phyloP scores from a whole-genome alignment of 441 rosid genomes.

The Hura crepitans region DNA sequence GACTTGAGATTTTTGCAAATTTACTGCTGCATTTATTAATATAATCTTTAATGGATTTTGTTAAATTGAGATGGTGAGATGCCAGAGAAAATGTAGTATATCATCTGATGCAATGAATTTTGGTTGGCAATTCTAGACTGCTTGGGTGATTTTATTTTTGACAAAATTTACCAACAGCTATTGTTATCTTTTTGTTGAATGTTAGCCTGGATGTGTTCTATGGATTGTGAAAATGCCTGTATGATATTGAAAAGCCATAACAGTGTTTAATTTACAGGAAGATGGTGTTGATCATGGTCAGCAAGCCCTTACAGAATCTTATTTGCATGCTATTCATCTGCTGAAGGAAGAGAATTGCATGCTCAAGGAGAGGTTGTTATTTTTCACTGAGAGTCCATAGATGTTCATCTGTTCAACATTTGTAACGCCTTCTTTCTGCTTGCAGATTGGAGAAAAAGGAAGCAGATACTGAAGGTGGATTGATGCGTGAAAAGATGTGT shows the following conservation, averaged over 20 bases:
- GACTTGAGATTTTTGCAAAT: neutral
- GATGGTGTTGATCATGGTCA: constrained; percentile 7
- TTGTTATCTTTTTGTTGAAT: neutral
- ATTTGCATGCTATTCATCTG: constrained; percentile 26
- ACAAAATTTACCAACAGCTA: neutral
- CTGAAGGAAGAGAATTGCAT: constrained; percentile 55
- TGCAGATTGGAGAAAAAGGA: constrained; percentile 46
- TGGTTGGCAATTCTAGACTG: neutral
- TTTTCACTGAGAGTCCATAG: neutral
- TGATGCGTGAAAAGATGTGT: constrained; percentile 30
- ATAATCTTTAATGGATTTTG: neutral
- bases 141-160: neutral
- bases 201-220: neutral
- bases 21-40: neutral
- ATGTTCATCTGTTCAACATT: constrained; percentile 13
- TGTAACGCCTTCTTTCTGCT: constrained; percentile 7
- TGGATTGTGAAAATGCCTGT: neutral
- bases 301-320: constrained; percentile 21
- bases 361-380: constrained; percentile 50
- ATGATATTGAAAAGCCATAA: neutral
- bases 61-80: neutral
- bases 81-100: neutral
- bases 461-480: constrained; percentile 22
- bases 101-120: neutral
- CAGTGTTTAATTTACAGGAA: constrained; percentile 24